These are phyloP conservation scores for Sophora flavescens DNA, from an alignment of 306 rosid genomes.

Conservation along the genomic window DNA sequence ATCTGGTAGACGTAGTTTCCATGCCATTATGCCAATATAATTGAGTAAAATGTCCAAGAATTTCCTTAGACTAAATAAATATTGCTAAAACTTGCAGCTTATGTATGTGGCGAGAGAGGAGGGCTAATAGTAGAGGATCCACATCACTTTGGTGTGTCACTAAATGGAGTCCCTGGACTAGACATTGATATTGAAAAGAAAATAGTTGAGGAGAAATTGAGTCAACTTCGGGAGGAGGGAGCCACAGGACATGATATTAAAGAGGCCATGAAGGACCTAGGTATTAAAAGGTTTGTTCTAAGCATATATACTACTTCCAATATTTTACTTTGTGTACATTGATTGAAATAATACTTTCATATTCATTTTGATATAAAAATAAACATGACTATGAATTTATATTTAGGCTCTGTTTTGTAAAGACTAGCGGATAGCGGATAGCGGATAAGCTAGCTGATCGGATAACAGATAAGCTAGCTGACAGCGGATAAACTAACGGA, in stretches of 20 bases:
- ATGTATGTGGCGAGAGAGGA: slow-evolving; percentile 72
- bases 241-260: slow-evolving; percentile 53
- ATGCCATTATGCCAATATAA: no score
- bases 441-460: no score
- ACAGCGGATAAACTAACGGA: no score
- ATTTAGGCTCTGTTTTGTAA: no score
- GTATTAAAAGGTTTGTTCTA: slow-evolving; percentile 60
- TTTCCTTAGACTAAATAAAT: no score
- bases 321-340: neutral
- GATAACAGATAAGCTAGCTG: no score
- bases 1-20: no score
- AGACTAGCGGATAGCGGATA: no score
- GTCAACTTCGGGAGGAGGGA: slow-evolving; percentile 49
- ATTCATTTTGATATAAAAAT: no score
- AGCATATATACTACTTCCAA: neutral
- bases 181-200: slow-evolving; percentile 61
- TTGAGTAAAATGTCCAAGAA: neutral
- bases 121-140: slow-evolving; percentile 70
- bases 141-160: slow-evolving; percentile 57
- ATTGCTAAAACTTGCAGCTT: slow-evolving; percentile 50
- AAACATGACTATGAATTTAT: no score
- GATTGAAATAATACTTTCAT: neutral
- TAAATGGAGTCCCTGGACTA: slow-evolving; percentile 60
- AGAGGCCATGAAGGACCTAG: slow-evolving; percentile 68
- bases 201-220: slow-evolving; percentile 48